Conservation (phyloP, 2,329 filamentous ascomycete genomes). For the Neofusicoccum ribis region DNA sequence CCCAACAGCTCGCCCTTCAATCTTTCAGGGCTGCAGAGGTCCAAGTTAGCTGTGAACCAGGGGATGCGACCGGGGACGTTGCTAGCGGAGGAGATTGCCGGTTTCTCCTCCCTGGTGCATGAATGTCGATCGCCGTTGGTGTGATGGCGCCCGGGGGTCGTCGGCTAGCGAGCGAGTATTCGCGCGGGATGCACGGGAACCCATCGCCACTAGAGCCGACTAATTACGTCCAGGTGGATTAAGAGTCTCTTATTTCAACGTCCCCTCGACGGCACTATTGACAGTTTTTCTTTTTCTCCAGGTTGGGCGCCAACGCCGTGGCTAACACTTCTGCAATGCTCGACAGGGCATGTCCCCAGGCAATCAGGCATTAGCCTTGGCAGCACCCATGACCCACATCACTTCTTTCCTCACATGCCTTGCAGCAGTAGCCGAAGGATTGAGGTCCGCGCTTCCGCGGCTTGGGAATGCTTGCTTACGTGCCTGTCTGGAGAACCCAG, state of each 20-base stretch:
- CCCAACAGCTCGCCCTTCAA: not conserved
- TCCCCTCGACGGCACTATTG: not conserved
- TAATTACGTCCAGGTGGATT: not conserved
- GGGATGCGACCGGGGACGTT: not conserved
- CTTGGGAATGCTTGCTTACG: not conserved
- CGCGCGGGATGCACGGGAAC: not conserved
- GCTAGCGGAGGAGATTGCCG: slow-evolving; percentile 6
- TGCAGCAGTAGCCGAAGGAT: slow-evolving; percentile 6
- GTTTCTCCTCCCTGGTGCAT: slow-evolving; percentile 5
- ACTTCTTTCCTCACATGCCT: slow-evolving; percentile 1
- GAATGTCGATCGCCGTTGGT: slow-evolving; percentile 10
- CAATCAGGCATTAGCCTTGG: not conserved
- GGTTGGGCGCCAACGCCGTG: not conserved
- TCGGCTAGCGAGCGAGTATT: not conserved
- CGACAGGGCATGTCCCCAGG: not conserved
- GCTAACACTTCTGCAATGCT: not conserved
- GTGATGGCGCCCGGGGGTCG: not conserved
- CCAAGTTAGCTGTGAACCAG: not conserved
- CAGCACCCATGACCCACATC: not conserved
- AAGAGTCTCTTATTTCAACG: slow-evolving; percentile 7
- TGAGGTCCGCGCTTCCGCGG: slow-evolving; percentile 3
- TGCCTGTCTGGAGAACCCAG: not conserved
- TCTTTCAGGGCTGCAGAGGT: not conserved
- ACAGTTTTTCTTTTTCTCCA: not conserved
- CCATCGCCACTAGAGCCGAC: slow-evolving; percentile 3